Evolutionary conservation across 495 filamentous ascomycete genomes (phyloP), one percentile per base, ranked within the genome.

Genomic region (Xylaria acuta): DNA sequence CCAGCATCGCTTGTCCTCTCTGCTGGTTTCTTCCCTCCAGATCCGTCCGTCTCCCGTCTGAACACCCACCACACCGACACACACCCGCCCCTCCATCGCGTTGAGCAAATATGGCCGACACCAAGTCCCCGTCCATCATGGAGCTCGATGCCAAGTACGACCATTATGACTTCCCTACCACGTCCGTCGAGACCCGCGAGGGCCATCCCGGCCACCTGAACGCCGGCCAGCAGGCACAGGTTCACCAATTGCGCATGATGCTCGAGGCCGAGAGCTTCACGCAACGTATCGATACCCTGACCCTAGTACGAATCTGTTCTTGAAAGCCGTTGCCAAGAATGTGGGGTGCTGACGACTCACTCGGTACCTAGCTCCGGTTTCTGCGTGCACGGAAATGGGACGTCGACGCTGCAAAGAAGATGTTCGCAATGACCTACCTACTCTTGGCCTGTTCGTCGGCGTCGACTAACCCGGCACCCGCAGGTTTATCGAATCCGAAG

Each of bases 381-480:
- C 85, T 99, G 74, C 90, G 96, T 76, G 96, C 96, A 51, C 88
- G 96, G 75, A 98, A 98, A 85, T 98, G 97, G 81, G 93, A 97
- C 80, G 92, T 97, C 54, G 87, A 91, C 69, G 83, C 89, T 18
- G 79, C 94, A 71, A 95, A 97, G 88, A 82, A 91, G 75, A 98
- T 98, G 95, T 97, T 86, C 80, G 91, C 79, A 51, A 47, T 18
- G 6, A 66, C 64, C 30, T 38, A 66, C 7, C 14, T 20, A 43
- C 60, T 30, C 36, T n/a, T 18, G 3, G 60, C 3, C 60, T 43
- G 38, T 30, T 43, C 43, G 43, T 20, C 43, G 8, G 25, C 25
- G 60, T 16, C 60, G 60, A 81, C 73, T 25, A 59, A 64, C 36
- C 38, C 22, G 36, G 22, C 0, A 27, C 36, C 25, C 51, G 32